Percentiles rank a stretch among this genome's conserved stretches.
Conservation (phyloP, 202 grass and related monocot genomes). For the Saccharum hybrid region DNA sequence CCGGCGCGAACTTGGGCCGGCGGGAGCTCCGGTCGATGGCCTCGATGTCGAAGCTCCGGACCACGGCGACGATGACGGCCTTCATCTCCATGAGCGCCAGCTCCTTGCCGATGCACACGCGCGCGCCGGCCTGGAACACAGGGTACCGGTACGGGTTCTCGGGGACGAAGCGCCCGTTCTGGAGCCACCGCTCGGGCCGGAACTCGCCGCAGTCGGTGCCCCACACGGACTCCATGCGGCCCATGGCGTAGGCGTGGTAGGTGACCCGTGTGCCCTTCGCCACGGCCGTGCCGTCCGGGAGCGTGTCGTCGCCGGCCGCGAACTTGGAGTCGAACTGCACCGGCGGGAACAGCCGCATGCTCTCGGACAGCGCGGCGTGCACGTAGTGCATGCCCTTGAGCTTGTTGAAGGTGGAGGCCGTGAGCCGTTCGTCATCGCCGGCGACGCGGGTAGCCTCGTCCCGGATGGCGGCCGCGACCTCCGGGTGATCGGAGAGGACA, state of each 20-base stretch:
- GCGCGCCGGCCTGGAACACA: slow-evolving; percentile 75
- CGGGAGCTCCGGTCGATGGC: slow-evolving; percentile 41
- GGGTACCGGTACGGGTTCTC: slow-evolving; percentile 79
- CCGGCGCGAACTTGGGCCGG: slow-evolving; percentile 70
- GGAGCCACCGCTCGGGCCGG: slow-evolving; percentile 77
- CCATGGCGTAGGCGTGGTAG: slow-evolving; percentile 94
- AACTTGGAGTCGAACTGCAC: slow-evolving; percentile 99
- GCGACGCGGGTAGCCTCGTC: slow-evolving; percentile 52
- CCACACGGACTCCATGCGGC: slow-evolving; percentile 81
- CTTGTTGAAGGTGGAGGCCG: slow-evolving; percentile 38
- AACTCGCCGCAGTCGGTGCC: slow-evolving; percentile 72
- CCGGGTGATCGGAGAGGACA: slow-evolving; percentile 70
- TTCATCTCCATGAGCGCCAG: slow-evolving; percentile 90
- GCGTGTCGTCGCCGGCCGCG: slow-evolving; percentile 65
- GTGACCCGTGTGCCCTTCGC: slow-evolving; percentile 69
- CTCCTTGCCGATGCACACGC: slow-evolving; percentile 83
- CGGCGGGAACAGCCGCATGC: slow-evolving; percentile 88
- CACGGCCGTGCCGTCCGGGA: slow-evolving; percentile 75
- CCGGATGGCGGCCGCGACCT: slow-evolving; percentile 54
- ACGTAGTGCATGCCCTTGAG: slow-evolving; percentile 88
- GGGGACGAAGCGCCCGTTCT: slow-evolving; percentile 61
- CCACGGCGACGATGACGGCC: slow-evolving; percentile 64
- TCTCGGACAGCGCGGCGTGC: slow-evolving; percentile 79
- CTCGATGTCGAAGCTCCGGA: slow-evolving; percentile 66
- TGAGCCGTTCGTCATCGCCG: neutral